Conservation (phyloP, 169 alveolate species). For the Miamiensis avidus region DNA sequence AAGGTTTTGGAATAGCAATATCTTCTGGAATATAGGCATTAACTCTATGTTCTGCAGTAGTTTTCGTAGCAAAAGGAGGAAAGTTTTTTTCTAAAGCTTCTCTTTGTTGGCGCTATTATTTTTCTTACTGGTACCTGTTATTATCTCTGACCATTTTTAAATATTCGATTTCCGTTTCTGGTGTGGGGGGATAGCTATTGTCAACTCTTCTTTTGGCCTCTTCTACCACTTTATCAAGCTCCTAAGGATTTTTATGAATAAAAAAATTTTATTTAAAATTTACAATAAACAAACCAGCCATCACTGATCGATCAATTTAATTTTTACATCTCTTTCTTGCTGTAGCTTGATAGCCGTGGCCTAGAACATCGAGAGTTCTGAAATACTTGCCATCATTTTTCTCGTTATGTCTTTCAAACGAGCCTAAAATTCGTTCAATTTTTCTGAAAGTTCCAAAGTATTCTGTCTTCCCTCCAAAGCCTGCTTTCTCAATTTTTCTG, state of each 20-base stretch:
- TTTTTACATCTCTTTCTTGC: conserved; percentile 66
- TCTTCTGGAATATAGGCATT: conserved; percentile 78
- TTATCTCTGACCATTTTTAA: conserved; percentile 62
- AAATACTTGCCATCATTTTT: conserved; percentile 86
- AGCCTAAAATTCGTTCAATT: conserved; percentile 77
- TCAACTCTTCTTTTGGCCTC: conserved; percentile 65
- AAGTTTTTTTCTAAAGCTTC: conserved; percentile 66
- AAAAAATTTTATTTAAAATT: too few relatives aligned
- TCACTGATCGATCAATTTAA: background rate
- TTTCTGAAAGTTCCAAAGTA: conserved; percentile 83
- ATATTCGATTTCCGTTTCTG: conserved; percentile 71
- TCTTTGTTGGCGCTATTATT: conserved; percentile 52
- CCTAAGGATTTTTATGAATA: conserved; percentile 3
- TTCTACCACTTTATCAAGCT: conserved; percentile 63
- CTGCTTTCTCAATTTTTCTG: conserved; percentile 83
- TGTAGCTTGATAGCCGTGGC: conserved; percentile 78
- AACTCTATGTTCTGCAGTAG: conserved; percentile 83
- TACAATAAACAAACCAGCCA: too few relatives aligned
- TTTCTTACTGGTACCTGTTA: conserved; percentile 61
- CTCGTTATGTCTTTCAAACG: conserved; percentile 80
- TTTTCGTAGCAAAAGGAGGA: conserved; percentile 74
- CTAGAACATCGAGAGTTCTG: conserved; percentile 87
- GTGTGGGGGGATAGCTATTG: conserved; percentile 78
- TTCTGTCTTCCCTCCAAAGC: conserved; percentile 85
- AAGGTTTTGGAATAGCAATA: conserved; percentile 61